A percentile compares a stretch with the other conserved stretches of the same genome.
Conservation (phyloP, 129 eudicot species). For the Smallanthus sonchifolius region DNA sequence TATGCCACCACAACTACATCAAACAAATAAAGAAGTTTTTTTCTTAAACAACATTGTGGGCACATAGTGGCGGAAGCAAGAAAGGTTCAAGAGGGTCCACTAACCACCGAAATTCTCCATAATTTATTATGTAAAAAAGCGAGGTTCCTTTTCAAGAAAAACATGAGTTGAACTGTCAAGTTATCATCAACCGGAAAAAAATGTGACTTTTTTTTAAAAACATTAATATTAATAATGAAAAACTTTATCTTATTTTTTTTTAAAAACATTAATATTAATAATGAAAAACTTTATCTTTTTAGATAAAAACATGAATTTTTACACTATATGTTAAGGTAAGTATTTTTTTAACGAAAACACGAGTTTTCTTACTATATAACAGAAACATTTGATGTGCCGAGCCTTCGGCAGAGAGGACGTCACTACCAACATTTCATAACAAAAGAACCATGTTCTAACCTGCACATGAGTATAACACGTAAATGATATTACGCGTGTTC, state of each 20-base stretch:
- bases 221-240: no score
- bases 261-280: neutral
- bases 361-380: neutral
- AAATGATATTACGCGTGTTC: slow-evolving; percentile 9
- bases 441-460: slow-evolving; percentile 25
- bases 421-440: neutral
- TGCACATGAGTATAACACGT: slow-evolving; percentile 20
- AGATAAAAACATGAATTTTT: neutral
- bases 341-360: neutral
- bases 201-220: neutral
- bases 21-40: neutral
- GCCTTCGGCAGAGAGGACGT: no score
- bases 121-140: neutral
- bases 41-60: neutral
- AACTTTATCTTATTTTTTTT: no score
- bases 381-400: neutral
- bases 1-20: slow-evolving; percentile 30
- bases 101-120: neutral
- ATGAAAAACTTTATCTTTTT: neutral
- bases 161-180: neutral
- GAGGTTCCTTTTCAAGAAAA: neutral
- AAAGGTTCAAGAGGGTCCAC: neutral
- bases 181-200: neutral
- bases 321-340: neutral
- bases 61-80: neutral